These are phyloP conservation scores for Ensete ventricosum DNA, from an alignment of 176 grass and related monocot genomes.

Conservation along the genomic window DNA sequence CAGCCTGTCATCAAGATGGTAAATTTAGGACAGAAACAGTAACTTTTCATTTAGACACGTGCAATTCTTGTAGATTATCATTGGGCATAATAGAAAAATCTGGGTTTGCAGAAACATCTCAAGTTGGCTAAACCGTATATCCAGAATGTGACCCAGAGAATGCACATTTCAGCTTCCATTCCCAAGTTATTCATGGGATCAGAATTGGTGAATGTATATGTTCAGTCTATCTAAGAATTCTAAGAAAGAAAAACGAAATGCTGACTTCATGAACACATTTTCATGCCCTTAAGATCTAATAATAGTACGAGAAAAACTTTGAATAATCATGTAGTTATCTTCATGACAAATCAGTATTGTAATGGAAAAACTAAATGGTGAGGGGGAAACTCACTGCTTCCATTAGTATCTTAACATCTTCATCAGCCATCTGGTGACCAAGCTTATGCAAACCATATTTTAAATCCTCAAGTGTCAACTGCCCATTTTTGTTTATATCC, in stretches of 20 bases:
- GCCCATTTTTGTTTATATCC: constrained; percentile 12
- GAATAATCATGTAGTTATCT: too few relatives aligned
- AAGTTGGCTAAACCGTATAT: background rate
- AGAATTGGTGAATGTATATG: background rate
- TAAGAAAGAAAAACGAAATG: too few relatives aligned
- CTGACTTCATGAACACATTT: background rate
- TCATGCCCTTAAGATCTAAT: background rate
- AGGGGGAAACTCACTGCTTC: constrained; percentile 13
- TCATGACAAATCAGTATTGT: background rate
- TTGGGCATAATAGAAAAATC: background rate
- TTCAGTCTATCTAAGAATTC: background rate
- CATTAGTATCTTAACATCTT: constrained; percentile 18
- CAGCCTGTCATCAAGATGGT: constrained; percentile 5
- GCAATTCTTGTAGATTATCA: background rate
- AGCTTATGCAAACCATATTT: constrained; percentile 13
- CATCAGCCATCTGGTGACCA: constrained; percentile 15
- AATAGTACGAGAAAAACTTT: background rate
- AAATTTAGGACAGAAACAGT: background rate
- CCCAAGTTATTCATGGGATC: background rate
- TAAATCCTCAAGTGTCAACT: constrained; percentile 7
- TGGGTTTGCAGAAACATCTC: background rate
- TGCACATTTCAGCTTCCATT: background rate
- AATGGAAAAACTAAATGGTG: background rate
- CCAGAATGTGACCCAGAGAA: background rate
- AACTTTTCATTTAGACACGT: background rate